Conservation (phyloP, 768 basidiomycete species). For the Neoboletus subvelutipes region DNA sequence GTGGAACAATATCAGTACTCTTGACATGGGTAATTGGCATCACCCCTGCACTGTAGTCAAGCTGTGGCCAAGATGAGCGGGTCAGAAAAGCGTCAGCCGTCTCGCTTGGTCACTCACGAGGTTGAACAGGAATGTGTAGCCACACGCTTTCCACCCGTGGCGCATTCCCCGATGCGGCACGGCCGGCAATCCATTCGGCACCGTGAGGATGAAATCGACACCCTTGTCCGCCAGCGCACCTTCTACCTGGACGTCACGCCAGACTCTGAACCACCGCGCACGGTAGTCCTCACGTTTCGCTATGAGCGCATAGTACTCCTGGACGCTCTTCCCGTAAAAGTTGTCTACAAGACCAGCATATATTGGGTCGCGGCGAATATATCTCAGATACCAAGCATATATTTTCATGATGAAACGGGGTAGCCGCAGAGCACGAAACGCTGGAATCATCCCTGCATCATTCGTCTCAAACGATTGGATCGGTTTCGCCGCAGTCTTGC, state of each 20-base stretch:
- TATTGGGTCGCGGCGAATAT: conserved; percentile 49
- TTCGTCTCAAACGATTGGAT: conserved; percentile 45
- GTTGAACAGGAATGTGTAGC: conserved; percentile 68
- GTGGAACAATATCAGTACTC: conserved; percentile 32
- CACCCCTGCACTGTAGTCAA: conserved; percentile 46
- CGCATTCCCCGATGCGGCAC: conserved; percentile 52
- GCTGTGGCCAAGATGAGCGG: conserved; percentile 19
- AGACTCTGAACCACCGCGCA: conserved; percentile 39
- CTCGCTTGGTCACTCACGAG: conserved; percentile 39
- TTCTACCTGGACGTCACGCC: conserved; percentile 28
- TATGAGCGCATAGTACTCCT: conserved; percentile 51
- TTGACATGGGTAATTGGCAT: conserved; percentile 45
- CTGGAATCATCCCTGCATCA: conserved; percentile 46
- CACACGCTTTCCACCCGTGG: conserved; percentile 56
- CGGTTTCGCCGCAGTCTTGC: conserved; percentile 36
- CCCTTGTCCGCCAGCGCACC: conserved; percentile 36
- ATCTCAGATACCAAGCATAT: conserved; percentile 51
- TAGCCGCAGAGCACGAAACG: conserved; percentile 40
- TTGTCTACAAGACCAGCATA: conserved; percentile 55
- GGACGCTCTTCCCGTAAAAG: conserved; percentile 47
- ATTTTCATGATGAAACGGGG: conserved; percentile 47
- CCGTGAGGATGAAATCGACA: conserved; percentile 63
- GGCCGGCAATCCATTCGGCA: conserved; percentile 62
- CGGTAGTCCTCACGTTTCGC: conserved; percentile 44
- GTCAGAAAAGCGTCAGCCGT: background rate